Conservation (phyloP, 352 stramenopile species). For the Pythium chondricola region DNA sequence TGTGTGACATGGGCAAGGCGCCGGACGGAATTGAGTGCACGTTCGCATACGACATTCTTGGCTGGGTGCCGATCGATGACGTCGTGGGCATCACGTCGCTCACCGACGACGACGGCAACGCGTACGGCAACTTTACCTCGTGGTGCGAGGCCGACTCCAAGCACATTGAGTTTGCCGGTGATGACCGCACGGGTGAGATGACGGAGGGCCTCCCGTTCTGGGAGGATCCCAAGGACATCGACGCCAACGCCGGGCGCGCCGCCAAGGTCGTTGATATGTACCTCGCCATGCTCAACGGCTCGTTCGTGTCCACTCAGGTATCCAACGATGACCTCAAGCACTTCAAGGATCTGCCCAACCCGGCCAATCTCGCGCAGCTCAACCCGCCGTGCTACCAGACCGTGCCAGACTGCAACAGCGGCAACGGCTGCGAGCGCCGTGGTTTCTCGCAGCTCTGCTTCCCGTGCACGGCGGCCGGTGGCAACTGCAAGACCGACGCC, state of each 20-base stretch:
- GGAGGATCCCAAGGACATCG: constrained; percentile 21
- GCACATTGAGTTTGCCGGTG: constrained; percentile 42
- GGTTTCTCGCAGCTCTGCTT: constrained; percentile 22
- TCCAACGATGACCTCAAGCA: constrained; percentile 16
- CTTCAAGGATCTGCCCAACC: constrained; percentile 11
- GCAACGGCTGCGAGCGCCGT: constrained; percentile 19
- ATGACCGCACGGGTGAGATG: constrained; percentile 20
- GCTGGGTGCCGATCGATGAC: constrained; percentile 70
- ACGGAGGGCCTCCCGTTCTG: constrained; percentile 23
- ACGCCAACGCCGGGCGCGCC: constrained; percentile 16
- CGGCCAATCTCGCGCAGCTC: constrained; percentile 4
- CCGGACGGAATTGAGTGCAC: constrained; percentile 66
- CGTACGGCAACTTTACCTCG: constrained; percentile 52
- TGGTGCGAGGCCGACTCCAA: constrained; percentile 43
- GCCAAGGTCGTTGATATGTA: constrained; percentile 26
- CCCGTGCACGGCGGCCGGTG: constrained; percentile 6
- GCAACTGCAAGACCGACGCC: constrained; percentile 1
- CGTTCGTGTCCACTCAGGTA: constrained; percentile 31
- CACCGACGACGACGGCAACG: constrained; percentile 29
- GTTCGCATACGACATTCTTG: constrained; percentile 70
- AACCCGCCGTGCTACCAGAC: constrained; percentile 30
- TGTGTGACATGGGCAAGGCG: constrained; percentile 39
- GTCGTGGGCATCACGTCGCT: constrained; percentile 69
- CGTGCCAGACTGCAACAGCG: constrained; percentile 12
- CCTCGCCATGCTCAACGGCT: background rate